phyloP scores from a whole-genome alignment of 2,329 filamentous ascomycete genomes.

The Paraconiothyrium brasiliense region DNA sequence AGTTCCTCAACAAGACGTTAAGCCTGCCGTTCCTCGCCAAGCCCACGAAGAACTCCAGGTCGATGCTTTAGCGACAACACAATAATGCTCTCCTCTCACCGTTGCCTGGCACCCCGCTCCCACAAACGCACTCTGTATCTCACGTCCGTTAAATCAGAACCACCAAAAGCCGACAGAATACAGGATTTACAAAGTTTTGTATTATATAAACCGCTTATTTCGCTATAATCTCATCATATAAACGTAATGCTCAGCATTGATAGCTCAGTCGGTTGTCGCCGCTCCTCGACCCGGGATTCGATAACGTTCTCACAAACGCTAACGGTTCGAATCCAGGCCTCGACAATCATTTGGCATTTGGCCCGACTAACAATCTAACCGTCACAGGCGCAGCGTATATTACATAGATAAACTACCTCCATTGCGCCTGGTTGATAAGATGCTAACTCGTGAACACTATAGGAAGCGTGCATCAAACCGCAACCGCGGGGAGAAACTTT shows the following conservation, averaged over 20 bases:
- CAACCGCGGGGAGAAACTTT: background rate
- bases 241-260: background rate
- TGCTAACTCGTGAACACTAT: slow-evolving; percentile 3
- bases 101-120: slow-evolving; percentile 2
- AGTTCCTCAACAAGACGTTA: background rate
- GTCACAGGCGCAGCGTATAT: background rate
- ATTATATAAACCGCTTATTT: background rate
- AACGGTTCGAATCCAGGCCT: slow-evolving; percentile 9
- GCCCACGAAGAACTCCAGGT: background rate
- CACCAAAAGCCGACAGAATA: background rate
- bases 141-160: background rate
- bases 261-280: slow-evolving; percentile 11
- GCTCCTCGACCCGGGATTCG: slow-evolving; percentile 4
- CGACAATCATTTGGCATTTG: background rate
- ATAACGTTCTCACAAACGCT: background rate
- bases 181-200: background rate
- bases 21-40: background rate
- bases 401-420: background rate
- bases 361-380: slow-evolving; percentile 4
- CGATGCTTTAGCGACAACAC: background rate
- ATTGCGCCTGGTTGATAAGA: background rate
- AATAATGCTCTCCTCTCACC: background rate
- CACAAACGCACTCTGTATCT: background rate
- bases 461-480: background rate
- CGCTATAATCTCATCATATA: background rate